phyloP scores from a whole-genome alignment of 2,329 filamentous ascomycete genomes.

The Orbilia blumenaviensis region DNA sequence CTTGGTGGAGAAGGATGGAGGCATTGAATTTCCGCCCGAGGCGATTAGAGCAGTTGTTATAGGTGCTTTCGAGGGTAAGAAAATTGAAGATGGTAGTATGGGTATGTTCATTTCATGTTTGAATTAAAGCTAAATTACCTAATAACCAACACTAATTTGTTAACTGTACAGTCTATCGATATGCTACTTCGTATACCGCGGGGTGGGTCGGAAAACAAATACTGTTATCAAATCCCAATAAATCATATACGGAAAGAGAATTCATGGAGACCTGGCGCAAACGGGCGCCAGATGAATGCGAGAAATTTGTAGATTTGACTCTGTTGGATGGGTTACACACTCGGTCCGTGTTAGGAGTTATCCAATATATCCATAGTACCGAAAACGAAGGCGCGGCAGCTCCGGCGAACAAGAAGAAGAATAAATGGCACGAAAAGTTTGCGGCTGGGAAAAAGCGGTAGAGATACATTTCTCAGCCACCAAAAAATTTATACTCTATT shows the following conservation, averaged over 20 bases:
- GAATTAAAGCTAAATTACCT: too few relatives aligned
- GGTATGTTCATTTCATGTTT: constrained; percentile 11
- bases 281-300: constrained; percentile 31
- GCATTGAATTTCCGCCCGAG: constrained; percentile 26
- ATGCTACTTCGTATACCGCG: constrained; percentile 21
- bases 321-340: constrained; percentile 38
- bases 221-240: constrained; percentile 28
- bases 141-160: background rate
- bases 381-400: constrained; percentile 1
- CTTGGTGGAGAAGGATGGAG: constrained; percentile 32
- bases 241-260: constrained; percentile 38
- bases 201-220: constrained; percentile 48
- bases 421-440: constrained; percentile 52
- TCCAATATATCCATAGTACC: constrained; percentile 38
- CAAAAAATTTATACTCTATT: constrained; percentile 10
- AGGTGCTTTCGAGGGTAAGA: constrained; percentile 28
- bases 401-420: constrained; percentile 29
- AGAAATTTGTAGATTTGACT: constrained; percentile 33
- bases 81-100: constrained; percentile 34
- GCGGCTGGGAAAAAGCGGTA: constrained; percentile 46
- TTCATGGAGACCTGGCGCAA: constrained; percentile 33
- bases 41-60: constrained; percentile 29
- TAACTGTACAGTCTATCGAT: constrained; percentile 7
- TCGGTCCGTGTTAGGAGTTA: constrained; percentile 37
- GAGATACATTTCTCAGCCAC: background rate